phyloP scores from a whole-genome alignment of 257 asterid genomes.

The Verbena officinalis region DNA sequence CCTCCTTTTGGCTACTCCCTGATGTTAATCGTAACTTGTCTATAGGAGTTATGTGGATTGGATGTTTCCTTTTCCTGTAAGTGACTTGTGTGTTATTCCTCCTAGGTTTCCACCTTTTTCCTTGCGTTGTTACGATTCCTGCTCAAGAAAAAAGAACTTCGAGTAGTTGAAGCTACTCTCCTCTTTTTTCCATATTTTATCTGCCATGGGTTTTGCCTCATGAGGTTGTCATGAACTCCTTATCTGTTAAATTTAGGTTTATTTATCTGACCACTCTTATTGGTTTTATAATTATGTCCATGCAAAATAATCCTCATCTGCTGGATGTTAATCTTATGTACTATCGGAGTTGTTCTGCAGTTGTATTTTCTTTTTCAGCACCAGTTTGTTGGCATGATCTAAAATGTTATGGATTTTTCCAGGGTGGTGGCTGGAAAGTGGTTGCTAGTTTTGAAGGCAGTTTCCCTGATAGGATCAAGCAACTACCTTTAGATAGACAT shows the following conservation, averaged over 20 bases:
- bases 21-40: background rate
- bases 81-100: background rate
- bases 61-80: background rate
- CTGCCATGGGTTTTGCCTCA: conserved; percentile 9
- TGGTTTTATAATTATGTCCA: background rate
- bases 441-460: conserved; percentile 98
- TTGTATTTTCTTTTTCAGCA: conserved; percentile 12
- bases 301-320: background rate
- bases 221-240: conserved; percentile 10
- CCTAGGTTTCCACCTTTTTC: background rate
- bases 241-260: background rate
- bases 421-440: conserved; percentile 99
- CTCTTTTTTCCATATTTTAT: background rate
- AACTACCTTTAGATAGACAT: conserved; percentile 94
- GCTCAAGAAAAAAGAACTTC: background rate
- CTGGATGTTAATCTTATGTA: conserved; percentile 4
- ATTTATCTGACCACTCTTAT: conserved; percentile 7
- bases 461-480: conserved; percentile 94
- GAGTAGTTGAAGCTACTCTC: background rate
- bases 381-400: conserved; percentile 15
- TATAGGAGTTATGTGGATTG: background rate
- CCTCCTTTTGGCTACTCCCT: background rate
- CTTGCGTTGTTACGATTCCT: background rate
- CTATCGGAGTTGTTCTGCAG: conserved; percentile 1
- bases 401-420: conserved; percentile 30